These are phyloP conservation scores for Pseudotsuga menziesii DNA, from an alignment of 75 land plant genomes.

Conservation along the genomic window DNA sequence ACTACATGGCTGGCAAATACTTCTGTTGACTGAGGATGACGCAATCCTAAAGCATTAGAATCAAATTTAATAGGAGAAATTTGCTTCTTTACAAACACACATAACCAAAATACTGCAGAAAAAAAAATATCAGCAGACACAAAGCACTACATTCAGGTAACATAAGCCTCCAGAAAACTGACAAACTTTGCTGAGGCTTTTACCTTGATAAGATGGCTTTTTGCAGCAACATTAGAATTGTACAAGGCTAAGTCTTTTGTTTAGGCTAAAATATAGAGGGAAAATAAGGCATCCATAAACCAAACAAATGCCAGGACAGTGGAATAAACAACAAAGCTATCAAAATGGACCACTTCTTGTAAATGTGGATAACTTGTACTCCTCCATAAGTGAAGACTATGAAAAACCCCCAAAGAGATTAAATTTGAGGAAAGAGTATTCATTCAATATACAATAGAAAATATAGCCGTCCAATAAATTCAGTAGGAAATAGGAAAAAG, in stretches of 20 bases:
- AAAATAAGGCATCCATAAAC: background rate
- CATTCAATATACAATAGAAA: background rate
- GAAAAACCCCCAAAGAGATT: background rate
- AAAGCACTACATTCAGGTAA: background rate
- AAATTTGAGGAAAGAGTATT: background rate
- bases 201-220: background rate
- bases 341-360: background rate
- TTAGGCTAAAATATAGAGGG: background rate
- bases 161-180: background rate
- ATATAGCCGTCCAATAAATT: background rate
- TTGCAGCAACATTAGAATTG: background rate
- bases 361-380: background rate
- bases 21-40: background rate
- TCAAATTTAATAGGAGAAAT: background rate
- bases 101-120: background rate
- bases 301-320: background rate
- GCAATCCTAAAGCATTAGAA: background rate
- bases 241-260: background rate
- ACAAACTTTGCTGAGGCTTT: background rate
- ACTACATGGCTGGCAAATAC: background rate
- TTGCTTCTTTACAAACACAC: background rate
- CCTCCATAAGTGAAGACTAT: background rate
- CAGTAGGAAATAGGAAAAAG: background rate
- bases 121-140: background rate
- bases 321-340: background rate